Percentiles rank a stretch among this genome's conserved stretches.
Conservation (phyloP, 306 rosid species). For the Vigna nakashimae region DNA sequence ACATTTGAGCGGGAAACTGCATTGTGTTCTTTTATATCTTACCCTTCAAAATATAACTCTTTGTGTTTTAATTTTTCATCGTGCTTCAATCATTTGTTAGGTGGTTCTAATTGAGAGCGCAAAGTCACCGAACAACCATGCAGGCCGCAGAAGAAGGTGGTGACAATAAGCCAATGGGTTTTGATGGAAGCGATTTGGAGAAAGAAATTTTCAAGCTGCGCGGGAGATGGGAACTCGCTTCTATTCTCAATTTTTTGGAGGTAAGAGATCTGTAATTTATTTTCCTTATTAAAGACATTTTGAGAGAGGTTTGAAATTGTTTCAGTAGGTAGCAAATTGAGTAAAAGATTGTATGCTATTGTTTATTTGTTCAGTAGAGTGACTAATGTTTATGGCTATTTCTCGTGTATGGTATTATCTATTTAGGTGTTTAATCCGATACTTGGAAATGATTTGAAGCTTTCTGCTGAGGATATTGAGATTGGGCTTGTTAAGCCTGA, state of each 20-base stretch:
- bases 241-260: constrained; percentile 73
- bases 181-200: constrained; percentile 28
- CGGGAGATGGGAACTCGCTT: constrained; percentile 86
- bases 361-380: not conserved
- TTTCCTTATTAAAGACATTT: not conserved
- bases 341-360: not conserved
- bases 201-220: constrained; percentile 65
- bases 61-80: no score
- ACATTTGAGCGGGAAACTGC: constrained; percentile 70
- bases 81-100: no score
- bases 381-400: constrained; percentile 3
- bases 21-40: not conserved
- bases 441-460: constrained; percentile 59
- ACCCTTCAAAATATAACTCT: no score
- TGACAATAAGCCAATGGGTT: constrained; percentile 38
- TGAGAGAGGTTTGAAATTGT: not conserved
- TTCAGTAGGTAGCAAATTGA: not conserved
- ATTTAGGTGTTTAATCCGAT: constrained; percentile 75
- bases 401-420: not conserved
- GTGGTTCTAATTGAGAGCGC: no score
- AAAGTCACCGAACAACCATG: constrained; percentile 13
- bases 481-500: constrained; percentile 70
- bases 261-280: constrained; percentile 52
- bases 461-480: constrained; percentile 81
- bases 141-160: constrained; percentile 46